Conservation (phyloP, 2,329 filamentous ascomycete species). For the Microsporum audouinii region DNA sequence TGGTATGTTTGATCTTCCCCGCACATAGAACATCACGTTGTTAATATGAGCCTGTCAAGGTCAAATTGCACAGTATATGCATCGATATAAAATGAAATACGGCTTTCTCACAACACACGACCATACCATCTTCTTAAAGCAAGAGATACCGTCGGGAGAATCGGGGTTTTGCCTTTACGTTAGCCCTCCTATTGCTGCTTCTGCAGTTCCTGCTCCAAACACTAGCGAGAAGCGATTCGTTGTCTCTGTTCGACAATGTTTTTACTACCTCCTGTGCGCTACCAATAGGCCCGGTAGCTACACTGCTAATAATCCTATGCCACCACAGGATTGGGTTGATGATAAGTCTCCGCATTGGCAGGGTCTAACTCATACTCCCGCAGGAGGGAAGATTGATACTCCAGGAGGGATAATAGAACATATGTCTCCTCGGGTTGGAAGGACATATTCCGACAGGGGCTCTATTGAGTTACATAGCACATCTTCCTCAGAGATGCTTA, state of each 20-base stretch:
- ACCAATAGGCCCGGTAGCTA: neutral
- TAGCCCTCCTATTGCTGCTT: neutral
- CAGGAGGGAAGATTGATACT: neutral
- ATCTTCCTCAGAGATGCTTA: neutral
- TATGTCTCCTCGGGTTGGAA: neutral
- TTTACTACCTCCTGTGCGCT: neutral
- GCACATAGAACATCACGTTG: neutral
- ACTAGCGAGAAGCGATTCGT: neutral
- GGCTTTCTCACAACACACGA: constrained; percentile 8
- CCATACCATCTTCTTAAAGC: constrained; percentile 8
- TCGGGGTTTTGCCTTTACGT: neutral
- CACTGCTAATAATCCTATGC: neutral
- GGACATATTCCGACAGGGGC: neutral
- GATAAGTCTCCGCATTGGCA: neutral
- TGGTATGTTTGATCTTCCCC: neutral
- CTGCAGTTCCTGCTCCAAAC: neutral
- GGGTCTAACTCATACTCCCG: neutral
- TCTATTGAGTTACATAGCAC: neutral
- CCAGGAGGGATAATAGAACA: neutral
- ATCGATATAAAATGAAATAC: constrained; percentile 5
- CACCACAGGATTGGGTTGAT: neutral
- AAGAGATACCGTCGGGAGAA: neutral
- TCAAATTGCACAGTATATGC: constrained; percentile 8
- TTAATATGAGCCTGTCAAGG: neutral
- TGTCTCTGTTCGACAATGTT: neutral